Evolutionary conservation across 2,329 filamentous ascomycete species (phyloP).

Genomic region (Pseudogymnoascus sp.): DNA sequence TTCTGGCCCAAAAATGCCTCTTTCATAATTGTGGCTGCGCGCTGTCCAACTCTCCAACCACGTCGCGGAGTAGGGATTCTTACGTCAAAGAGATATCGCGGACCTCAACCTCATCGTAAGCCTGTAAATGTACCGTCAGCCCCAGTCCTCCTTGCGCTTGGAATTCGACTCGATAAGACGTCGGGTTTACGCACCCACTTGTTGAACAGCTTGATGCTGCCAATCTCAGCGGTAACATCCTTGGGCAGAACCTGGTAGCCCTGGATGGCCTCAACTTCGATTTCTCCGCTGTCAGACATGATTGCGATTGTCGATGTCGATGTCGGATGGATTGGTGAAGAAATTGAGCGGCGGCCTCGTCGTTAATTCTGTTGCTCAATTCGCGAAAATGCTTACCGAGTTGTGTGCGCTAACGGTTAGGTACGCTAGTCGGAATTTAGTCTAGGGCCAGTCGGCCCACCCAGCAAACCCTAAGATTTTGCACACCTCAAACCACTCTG

Average conservation of each 20-base stretch:
- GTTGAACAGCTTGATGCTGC: constrained; percentile 94
- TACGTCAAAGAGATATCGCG: constrained; percentile 99
- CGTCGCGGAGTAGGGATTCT: constrained; percentile 35
- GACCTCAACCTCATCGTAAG: constrained; percentile 98
- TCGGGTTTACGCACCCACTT: constrained; percentile 53
- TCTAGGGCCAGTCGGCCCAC: constrained; percentile 6
- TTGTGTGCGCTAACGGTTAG: constrained; percentile 5
- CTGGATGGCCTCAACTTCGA: constrained; percentile 76
- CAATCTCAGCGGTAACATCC: constrained; percentile 83
- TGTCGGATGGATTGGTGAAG: constrained; percentile 11
- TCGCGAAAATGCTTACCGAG: constrained; percentile 10
- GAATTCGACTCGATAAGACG: constrained; percentile 11
- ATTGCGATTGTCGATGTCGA: constrained; percentile 36
- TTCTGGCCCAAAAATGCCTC: neutral
- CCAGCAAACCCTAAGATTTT: constrained; percentile 9
- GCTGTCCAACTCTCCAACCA: constrained; percentile 1
- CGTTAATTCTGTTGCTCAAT: constrained; percentile 10
- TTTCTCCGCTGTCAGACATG: constrained; percentile 93
- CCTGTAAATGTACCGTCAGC: constrained; percentile 30
- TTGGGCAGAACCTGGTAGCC: constrained; percentile 81
- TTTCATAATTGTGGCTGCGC: neutral
- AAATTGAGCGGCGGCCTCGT: constrained; percentile 10
- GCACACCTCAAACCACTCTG: constrained; percentile 8
- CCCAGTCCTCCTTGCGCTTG: neutral
- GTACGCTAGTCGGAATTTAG: constrained; percentile 1